phyloP scores from a whole-genome alignment of 306 rosid species.

The Vigna mungo region DNA sequence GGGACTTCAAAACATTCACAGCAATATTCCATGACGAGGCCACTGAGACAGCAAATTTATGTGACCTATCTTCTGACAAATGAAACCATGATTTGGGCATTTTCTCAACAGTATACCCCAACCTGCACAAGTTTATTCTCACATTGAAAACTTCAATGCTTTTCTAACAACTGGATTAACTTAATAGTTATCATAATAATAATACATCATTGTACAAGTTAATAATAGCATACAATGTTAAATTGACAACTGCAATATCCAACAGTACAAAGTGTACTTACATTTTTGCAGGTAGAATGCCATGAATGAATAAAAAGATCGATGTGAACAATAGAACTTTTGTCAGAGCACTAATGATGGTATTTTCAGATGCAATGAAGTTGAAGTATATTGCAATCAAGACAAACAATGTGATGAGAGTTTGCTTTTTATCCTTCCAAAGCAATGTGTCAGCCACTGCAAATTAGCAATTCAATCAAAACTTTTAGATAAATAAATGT shows the following conservation, averaged over 20 bases:
- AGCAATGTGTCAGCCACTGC: constrained; percentile 96
- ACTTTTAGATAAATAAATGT: constrained; percentile 26
- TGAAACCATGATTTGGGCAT: constrained; percentile 73
- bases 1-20: constrained; percentile 66
- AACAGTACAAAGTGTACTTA: constrained; percentile 49
- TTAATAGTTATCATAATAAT: constrained; percentile 30
- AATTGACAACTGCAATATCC: constrained; percentile 14
- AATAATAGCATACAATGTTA: constrained; percentile 25
- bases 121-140: constrained; percentile 58
- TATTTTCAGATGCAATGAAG: constrained; percentile 77
- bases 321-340: constrained; percentile 65
- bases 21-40: constrained; percentile 80
- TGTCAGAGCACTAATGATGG: constrained; percentile 71
- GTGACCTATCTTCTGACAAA: constrained; percentile 75
- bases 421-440: constrained; percentile 89
- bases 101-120: constrained; percentile 83
- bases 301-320: constrained; percentile 65
- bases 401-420: constrained; percentile 65
- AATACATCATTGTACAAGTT: constrained; percentile 30
- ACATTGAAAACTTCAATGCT: constrained; percentile 32
- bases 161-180: constrained; percentile 39
- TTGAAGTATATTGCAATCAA: constrained; percentile 76
- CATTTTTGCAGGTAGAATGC: constrained; percentile 80
- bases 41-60: constrained; percentile 54
- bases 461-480: constrained; percentile 42